These are phyloP conservation scores for Hysterangium stoloniferum DNA, from an alignment of 768 basidiomycete genomes.

Conservation along the genomic window DNA sequence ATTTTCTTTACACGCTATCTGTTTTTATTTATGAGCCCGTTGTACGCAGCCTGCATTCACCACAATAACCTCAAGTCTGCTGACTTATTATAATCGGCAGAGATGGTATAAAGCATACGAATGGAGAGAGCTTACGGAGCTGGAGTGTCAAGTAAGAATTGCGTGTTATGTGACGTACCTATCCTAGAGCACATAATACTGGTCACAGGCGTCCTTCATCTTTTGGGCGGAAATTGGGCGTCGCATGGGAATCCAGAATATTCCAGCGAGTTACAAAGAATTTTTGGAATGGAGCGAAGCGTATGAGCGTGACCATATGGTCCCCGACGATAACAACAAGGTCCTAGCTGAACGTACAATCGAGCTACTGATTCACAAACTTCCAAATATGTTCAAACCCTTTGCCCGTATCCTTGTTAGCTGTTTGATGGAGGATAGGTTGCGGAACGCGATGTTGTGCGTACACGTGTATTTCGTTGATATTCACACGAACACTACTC, in stretches of 20 bases:
- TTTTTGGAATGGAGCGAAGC: conserved; percentile 33
- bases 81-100: conserved; percentile 19
- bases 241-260: conserved; percentile 40
- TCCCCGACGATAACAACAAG: conserved; percentile 34
- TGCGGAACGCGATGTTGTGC: conserved; percentile 42
- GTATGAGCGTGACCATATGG: conserved; percentile 37
- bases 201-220: conserved; percentile 28
- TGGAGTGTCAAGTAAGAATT: conserved; percentile 33
- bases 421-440: conserved; percentile 35
- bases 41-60: conserved; percentile 20
- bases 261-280: conserved; percentile 35
- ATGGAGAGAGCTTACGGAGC: conserved; percentile 36
- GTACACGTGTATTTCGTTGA: too few species aligned
- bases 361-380: conserved; percentile 32
- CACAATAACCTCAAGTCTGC: background rate
- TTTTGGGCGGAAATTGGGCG: conserved; percentile 39
- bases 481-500: too few species aligned
- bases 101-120: conserved; percentile 34
- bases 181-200: background rate
- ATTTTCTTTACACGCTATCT: conserved; percentile 35
- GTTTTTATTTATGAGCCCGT: conserved; percentile 33
- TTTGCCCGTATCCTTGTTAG: conserved; percentile 28
- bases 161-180: background rate
- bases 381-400: conserved; percentile 29
- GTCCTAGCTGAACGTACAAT: conserved; percentile 33